Evolutionary conservation across 2,329 filamentous ascomycete genomes (phyloP).

Genomic region (Tolypocladium sp.): DNA sequence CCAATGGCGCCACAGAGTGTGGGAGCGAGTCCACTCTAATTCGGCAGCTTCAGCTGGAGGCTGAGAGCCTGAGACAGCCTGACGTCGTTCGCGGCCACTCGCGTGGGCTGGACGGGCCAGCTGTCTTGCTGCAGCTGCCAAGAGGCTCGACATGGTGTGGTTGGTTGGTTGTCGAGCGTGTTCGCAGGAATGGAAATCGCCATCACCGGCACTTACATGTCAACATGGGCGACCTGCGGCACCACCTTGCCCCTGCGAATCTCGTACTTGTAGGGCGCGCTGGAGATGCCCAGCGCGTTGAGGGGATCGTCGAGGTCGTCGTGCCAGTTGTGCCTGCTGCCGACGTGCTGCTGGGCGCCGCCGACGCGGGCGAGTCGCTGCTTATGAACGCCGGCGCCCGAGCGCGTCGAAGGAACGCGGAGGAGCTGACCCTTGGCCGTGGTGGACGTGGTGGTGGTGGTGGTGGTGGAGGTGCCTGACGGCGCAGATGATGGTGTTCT

Average conservation of each 20-base stretch:
- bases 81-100: background rate
- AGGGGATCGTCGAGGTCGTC: constrained; percentile 15
- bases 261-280: constrained; percentile 18
- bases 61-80: background rate
- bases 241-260: constrained; percentile 22
- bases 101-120: too few relatives aligned
- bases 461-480: background rate
- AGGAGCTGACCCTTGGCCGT: background rate
- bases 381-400: background rate
- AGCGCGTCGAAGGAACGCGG: background rate
- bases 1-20: background rate
- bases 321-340: constrained; percentile 1
- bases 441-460: background rate
- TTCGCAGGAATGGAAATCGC: background rate
- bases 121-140: background rate
- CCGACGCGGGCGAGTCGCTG: background rate
- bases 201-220: constrained; percentile 16
- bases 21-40: background rate
- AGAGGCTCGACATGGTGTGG: background rate
- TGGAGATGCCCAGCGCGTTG: constrained; percentile 15
- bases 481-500: background rate
- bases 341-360: background rate
- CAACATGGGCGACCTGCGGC: constrained; percentile 12
- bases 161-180: background rate
- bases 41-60: background rate